phyloP scores from a whole-genome alignment of 176 grass and related monocot genomes.

The Tillandsia fasciculata region DNA sequence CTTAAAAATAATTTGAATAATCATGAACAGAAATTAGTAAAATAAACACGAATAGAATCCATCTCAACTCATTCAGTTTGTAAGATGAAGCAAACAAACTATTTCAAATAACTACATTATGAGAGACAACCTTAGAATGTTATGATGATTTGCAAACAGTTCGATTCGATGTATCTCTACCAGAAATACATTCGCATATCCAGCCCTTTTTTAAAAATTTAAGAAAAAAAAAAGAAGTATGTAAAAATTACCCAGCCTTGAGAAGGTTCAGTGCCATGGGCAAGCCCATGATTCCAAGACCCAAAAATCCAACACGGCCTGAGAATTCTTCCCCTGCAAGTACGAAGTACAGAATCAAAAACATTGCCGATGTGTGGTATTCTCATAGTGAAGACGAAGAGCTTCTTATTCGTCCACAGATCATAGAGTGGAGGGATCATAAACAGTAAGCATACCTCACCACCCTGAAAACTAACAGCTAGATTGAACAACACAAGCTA shows the following conservation, averaged over 20 bases:
- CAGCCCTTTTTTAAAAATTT: background rate
- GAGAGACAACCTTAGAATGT: background rate
- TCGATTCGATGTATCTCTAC: too few relatives aligned
- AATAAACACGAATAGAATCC: too few relatives aligned
- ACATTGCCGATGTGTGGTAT: background rate
- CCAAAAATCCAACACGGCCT: constrained; percentile 71
- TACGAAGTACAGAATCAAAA: background rate
- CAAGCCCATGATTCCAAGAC: constrained; percentile 66
- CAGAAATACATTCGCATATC: background rate
- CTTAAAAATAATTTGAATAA: too few relatives aligned
- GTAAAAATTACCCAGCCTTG: constrained; percentile 38
- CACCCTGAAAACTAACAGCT: too few relatives aligned
- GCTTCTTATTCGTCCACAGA: too few relatives aligned
- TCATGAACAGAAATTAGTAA: too few relatives aligned
- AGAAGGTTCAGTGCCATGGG: constrained; percentile 81
- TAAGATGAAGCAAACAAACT: background rate
- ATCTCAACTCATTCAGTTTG: background rate
- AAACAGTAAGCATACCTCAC: too few relatives aligned
- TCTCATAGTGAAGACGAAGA: background rate
- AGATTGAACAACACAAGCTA: too few relatives aligned
- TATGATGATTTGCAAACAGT: too few relatives aligned
- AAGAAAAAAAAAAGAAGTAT: background rate
- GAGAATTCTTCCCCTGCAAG: constrained; percentile 37
- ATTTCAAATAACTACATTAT: background rate
- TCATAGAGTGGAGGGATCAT: too few relatives aligned